These are phyloP conservation scores for Penicillium robsamsonii DNA, from an alignment of 495 filamentous ascomycete species.

Conservation along the genomic window DNA sequence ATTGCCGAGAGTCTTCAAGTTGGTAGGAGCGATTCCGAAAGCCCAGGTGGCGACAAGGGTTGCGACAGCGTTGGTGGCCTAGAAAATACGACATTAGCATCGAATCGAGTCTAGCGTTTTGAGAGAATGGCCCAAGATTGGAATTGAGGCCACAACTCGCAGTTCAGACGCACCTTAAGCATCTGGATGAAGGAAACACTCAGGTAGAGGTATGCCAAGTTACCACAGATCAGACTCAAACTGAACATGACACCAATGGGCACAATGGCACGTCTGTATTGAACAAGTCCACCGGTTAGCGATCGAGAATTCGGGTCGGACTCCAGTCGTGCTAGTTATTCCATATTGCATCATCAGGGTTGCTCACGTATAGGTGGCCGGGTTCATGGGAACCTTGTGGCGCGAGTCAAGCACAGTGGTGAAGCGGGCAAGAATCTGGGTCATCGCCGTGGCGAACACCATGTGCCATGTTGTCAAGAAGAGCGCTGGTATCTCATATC, in stretches of 20 bases:
- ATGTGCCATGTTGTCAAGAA: slow-evolving; percentile 89
- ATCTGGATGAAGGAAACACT: slow-evolving; percentile 93
- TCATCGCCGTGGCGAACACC: slow-evolving; percentile 78
- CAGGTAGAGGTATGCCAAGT: slow-evolving; percentile 84
- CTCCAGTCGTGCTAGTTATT: background rate
- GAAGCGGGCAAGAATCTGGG: slow-evolving; percentile 77
- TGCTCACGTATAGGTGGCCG: slow-evolving; percentile 67
- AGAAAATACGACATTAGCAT: slow-evolving; percentile 9
- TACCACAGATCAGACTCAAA: slow-evolving; percentile 86
- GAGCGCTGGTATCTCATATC: slow-evolving; percentile 38
- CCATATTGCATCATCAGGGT: background rate
- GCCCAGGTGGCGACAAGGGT: slow-evolving; percentile 78
- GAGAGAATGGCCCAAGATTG: background rate
- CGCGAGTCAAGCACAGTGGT: slow-evolving; percentile 79
- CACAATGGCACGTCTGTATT: slow-evolving; percentile 64
- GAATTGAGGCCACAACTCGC: background rate
- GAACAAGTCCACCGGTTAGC: slow-evolving; percentile 1
- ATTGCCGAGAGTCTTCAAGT: slow-evolving; percentile 72
- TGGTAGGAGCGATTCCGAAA: slow-evolving; percentile 66
- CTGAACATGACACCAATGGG: slow-evolving; percentile 89
- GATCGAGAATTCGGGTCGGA: background rate
- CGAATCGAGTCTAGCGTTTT: background rate
- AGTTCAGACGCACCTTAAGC: slow-evolving; percentile 64
- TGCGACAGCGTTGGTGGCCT: slow-evolving; percentile 87
- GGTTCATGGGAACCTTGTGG: slow-evolving; percentile 84